These are phyloP conservation scores for Gypsophila paniculata DNA, from an alignment of 179 eudicot genomes.

Conservation along the genomic window DNA sequence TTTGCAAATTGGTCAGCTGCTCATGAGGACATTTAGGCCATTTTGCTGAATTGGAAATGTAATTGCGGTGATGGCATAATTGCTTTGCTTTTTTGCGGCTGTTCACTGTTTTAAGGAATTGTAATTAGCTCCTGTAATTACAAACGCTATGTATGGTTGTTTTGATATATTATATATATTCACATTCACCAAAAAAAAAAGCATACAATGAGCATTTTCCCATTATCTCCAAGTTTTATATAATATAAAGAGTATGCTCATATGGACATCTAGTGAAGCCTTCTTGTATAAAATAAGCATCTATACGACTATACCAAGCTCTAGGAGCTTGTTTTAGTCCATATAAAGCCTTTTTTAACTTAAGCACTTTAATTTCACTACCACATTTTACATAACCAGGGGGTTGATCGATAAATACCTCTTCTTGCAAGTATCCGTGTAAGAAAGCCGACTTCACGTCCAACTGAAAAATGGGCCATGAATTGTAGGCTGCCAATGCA, in stretches of 20 bases:
- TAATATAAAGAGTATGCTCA: conserved; percentile 5
- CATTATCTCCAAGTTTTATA: background rate
- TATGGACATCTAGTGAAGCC: conserved; percentile 11
- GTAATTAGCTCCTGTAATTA: too few species aligned
- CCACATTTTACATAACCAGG: conserved; percentile 13
- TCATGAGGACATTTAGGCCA: too few species aligned
- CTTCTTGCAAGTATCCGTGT: background rate
- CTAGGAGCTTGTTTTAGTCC: conserved; percentile 17
- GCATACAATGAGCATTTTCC: conserved; percentile 1
- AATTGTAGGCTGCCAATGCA: background rate
- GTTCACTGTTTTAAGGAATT: too few species aligned
- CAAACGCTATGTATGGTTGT: too few species aligned
- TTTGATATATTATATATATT: too few species aligned
- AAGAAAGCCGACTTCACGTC: conserved; percentile 5
- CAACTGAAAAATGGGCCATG: background rate
- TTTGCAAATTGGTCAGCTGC: too few species aligned
- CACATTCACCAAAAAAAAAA: too few species aligned
- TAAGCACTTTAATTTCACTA: background rate
- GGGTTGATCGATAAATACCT: conserved; percentile 13
- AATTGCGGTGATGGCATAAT: too few species aligned
- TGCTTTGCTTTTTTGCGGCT: too few species aligned
- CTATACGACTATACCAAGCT: conserved; percentile 16
- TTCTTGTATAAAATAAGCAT: background rate
- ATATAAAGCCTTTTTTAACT: conserved; percentile 9
- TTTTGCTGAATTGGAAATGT: too few species aligned